Conservation (phyloP, 768 basidiomycete genomes). For the Lentinula raphanica region DNA sequence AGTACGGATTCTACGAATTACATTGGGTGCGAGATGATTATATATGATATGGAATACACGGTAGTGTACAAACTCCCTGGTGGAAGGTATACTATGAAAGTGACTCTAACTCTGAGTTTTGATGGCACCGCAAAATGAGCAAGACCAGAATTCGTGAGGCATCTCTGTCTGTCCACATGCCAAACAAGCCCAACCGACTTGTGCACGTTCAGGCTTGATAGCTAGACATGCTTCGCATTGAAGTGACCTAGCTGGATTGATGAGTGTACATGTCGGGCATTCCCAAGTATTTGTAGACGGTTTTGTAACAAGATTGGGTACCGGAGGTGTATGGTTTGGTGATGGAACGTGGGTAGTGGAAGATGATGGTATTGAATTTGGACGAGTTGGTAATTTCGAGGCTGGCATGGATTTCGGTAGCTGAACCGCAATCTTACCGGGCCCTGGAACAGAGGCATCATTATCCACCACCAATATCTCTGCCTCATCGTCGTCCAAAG, state of each 20-base stretch:
- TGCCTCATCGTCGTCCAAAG: slow-evolving; percentile 31
- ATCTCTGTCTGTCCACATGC: slow-evolving; percentile 60
- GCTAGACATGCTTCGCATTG: slow-evolving; percentile 61
- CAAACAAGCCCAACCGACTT: slow-evolving; percentile 57
- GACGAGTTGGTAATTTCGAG: background rate
- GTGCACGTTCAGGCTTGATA: slow-evolving; percentile 29
- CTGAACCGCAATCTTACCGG: slow-evolving; percentile 16
- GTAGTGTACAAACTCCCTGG: background rate
- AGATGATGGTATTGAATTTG: background rate
- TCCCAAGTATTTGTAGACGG: slow-evolving; percentile 34
- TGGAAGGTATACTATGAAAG: background rate
- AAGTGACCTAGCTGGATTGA: slow-evolving; percentile 43
- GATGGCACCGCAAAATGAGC: slow-evolving; percentile 64
- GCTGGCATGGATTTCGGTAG: background rate
- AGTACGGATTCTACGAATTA: background rate
- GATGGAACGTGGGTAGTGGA: background rate
- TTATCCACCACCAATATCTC: slow-evolving; percentile 26
- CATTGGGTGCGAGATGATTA: background rate
- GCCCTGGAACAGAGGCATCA: slow-evolving; percentile 9
- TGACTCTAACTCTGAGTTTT: slow-evolving; percentile 33
- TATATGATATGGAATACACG: background rate
- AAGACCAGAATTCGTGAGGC: slow-evolving; percentile 68
- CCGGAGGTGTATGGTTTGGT: background rate
- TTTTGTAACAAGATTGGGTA: background rate
- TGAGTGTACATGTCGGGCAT: slow-evolving; percentile 59